Base-by-base conservation (phyloP, 2,329 filamentous ascomycete genomes). In the Ascochyta viciae-villosae region DNA sequence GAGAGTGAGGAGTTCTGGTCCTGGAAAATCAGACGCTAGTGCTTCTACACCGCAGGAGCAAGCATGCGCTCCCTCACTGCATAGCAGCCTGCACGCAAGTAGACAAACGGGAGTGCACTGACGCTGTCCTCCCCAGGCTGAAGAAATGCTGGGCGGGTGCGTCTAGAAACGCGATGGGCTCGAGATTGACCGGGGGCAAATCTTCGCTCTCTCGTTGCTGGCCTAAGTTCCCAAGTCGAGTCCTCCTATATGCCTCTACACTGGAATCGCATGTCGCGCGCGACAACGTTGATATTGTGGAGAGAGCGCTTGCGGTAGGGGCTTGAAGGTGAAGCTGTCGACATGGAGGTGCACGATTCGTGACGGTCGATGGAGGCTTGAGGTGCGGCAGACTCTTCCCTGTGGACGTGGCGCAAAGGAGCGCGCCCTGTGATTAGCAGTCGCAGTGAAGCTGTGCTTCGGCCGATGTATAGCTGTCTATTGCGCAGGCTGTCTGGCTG, bases 51-150 rank as follows among this genome's bases (percentile, higher is more conserved):
- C 55, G 56, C 60, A 61, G 51, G 58, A 63, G 66, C 64, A 62
- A 63, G 52, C 63, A 67, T 66, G 57, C 51, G 65, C 68, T 31
- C 61, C 40, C 55, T 61, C 61, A 63, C 67, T 57, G 63, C 61
- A 64, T 59, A 56, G 54, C 61, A 57, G 58, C 56, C 47, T 54
- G 52, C 57, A 56, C 48, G 53, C 59, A 33, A 43, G 34, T 48
- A 47, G 55, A 57, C 51, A 53, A 45, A 46, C 41, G 38, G 31
- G 13, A 19, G 42, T 26, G 47, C 26, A 38, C 38, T 39, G 38
- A 43, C 12, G 42, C 37, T 42, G n/a, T 42, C 26, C 33, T 34
- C 33, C 23, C 22, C 38, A 34, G 13, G 26, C n/a, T 22, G 29
- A 34, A 42, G 37, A 35, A 13, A 39, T 43, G 42, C 42, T 39